Base-by-base conservation (phyloP, 441 rosid species). In the Capsella rubella region DNA sequence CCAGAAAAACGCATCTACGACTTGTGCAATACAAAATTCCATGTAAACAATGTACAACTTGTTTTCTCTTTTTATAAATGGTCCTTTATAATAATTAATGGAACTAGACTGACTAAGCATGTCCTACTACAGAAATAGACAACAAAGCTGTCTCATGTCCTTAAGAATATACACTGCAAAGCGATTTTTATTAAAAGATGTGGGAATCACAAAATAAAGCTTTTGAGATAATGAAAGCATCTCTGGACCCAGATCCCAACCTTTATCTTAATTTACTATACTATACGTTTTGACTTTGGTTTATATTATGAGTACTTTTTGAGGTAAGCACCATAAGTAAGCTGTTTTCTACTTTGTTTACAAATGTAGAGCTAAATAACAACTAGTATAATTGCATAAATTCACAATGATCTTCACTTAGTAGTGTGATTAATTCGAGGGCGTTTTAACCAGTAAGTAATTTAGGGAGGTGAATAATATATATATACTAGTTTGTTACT, bases 131-230 rank as follows among this genome's bases (percentile, higher is more conserved):
- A 40, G 34, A 70, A 63, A 63, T 76, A 32, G 70, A 76, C 61
- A 63, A 69, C 35, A 76, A 76, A 64, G 75, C 75, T 70, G 75
- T 66, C 27, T 55, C 12, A 32, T 54, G 59, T 62, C 79, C 51
- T 64, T 63, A 3, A 11, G 75, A 70, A 76, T 70, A 76, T 70
- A 64, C 71, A 70, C 72, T 76, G 75, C 75, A 76, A 64, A 64
- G 72, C 27, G 31, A 21, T 64, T 70, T 69, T 50, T 40, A 70
- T 76, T 45, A 70, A 76, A 57, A 76, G 80, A 57, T 42, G 80
- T 70, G 72, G 61, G 67, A 70, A 76, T 76, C 80, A 70, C 56
- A 64, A 63, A 21, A 8, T 8, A 65, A 70, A 64, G 72, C 72
- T 76, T 76, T 47, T 76, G 32, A 69, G 65, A 63, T 47, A 49